Conservation (phyloP, 2,329 filamentous ascomycete genomes). For the Chrysoporthe cubensis region DNA sequence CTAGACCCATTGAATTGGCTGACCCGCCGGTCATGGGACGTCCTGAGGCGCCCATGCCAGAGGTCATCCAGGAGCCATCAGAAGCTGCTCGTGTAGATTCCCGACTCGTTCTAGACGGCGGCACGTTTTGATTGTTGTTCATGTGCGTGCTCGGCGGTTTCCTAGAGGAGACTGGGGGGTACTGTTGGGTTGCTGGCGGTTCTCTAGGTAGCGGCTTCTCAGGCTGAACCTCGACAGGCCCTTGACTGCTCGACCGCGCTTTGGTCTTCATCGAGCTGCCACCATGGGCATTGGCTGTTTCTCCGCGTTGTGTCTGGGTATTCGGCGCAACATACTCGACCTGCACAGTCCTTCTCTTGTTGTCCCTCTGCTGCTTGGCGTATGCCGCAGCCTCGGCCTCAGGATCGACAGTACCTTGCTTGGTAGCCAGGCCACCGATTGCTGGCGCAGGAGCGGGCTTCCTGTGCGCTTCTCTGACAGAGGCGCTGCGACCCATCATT, state of each 20-base stretch:
- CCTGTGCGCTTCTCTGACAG: conserved; percentile 86
- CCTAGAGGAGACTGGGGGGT: conserved; percentile 41
- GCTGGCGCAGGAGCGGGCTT: conserved; percentile 53
- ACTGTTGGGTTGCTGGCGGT: conserved; percentile 47
- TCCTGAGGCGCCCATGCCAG: conserved; percentile 51
- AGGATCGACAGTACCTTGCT: conserved; percentile 74
- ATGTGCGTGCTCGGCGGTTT: conserved; percentile 55
- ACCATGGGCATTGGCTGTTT: conserved; percentile 34
- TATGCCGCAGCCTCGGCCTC: conserved; percentile 57
- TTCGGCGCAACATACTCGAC: conserved; percentile 95
- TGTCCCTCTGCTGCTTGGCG: conserved; percentile 75
- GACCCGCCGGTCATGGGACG: conserved; percentile 83
- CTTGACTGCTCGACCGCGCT: conserved; percentile 58
- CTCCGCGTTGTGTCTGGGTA: conserved; percentile 80
- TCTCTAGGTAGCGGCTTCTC: conserved; percentile 67
- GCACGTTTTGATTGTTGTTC: conserved; percentile 46
- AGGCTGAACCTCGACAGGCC: conserved; percentile 49
- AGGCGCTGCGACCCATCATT: conserved; percentile 80
- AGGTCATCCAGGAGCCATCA: conserved; percentile 57
- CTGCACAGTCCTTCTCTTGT: conserved; percentile 92
- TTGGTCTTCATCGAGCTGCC: conserved; percentile 50
- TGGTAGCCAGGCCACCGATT: conserved; percentile 69
- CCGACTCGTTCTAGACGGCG: conserved; percentile 51
- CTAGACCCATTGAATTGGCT: conserved; percentile 65
- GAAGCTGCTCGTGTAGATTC: conserved; percentile 57